Percentiles rank a stretch among this genome's conserved stretches.
phyloP scores from a whole-genome alignment of 2,329 filamentous ascomycete species.

The Raffaelea deltoideospora region DNA sequence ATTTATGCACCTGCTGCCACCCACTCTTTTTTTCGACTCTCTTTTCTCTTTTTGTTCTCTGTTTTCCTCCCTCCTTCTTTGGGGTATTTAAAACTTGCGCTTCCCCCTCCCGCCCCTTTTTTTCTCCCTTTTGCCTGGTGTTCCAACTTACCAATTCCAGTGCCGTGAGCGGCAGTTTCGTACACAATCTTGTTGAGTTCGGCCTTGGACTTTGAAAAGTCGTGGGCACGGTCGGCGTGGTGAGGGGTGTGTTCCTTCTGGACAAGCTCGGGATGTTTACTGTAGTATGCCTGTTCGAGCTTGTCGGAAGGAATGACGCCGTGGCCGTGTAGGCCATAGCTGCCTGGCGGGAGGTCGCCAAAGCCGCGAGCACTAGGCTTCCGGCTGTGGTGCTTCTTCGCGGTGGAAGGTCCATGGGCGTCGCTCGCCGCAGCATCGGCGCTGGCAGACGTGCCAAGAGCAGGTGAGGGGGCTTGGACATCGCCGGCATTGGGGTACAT shows the following conservation, averaged over 20 bases:
- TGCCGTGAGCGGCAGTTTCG: conserved; percentile 43
- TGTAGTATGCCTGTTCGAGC: conserved; percentile 82
- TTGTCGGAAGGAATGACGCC: conserved; percentile 61
- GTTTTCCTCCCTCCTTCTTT: too few relatives aligned
- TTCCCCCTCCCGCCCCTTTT: too few relatives aligned
- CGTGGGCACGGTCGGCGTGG: conserved; percentile 40
- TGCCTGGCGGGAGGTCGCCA: conserved; percentile 60
- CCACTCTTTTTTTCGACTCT: too few relatives aligned
- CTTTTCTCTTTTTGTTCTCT: too few relatives aligned
- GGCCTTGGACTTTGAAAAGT: conserved; percentile 78
- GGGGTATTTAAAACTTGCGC: too few relatives aligned
- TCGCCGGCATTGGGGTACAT: conserved; percentile 89
- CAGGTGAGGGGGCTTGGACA: conserved; percentile 85
- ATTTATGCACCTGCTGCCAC: too few relatives aligned
- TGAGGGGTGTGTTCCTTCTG: conserved; percentile 55
- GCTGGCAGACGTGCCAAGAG: conserved; percentile 31
- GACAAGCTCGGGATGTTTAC: conserved; percentile 73
- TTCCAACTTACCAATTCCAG: conserved; percentile 34
- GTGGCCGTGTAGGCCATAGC: conserved; percentile 86
- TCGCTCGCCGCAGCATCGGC: conserved; percentile 15
- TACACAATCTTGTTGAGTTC: conserved; percentile 83
- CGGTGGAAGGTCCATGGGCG: too few relatives aligned
- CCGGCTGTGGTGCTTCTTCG: conserved; percentile 47
- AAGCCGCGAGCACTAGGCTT: conserved; percentile 60
- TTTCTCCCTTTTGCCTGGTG: too few relatives aligned